A percentile compares a stretch with the other conserved stretches of the same genome.
Evolutionary conservation across 768 basidiomycete species (phyloP).

Genomic region (Leccinum sublutescens): DNA sequence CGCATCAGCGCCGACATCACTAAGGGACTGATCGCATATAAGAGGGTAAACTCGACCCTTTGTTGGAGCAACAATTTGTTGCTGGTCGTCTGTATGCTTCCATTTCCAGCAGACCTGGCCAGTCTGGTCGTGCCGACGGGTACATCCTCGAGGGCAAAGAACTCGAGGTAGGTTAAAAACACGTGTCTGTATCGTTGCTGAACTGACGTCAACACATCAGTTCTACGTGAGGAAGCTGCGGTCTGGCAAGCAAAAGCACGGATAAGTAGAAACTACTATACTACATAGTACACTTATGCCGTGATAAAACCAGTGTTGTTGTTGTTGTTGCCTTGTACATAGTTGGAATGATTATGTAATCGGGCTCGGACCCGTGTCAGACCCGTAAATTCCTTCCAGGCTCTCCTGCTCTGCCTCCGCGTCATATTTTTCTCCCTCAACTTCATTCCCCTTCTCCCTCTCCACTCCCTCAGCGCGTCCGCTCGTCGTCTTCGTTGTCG

Average conservation of each 20-base stretch:
- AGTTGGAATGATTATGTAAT: slow-evolving; percentile 23
- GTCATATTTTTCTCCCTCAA: slow-evolving; percentile 17
- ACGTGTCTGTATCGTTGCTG: neutral
- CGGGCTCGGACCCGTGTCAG: slow-evolving; percentile 25
- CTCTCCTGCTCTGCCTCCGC: slow-evolving; percentile 32
- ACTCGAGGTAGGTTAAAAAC: slow-evolving; percentile 67
- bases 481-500: slow-evolving; percentile 23
- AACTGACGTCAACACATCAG: slow-evolving; percentile 41
- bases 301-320: too few species aligned
- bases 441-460: slow-evolving; percentile 9
- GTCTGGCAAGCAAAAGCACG: slow-evolving; percentile 95
- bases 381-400: slow-evolving; percentile 20
- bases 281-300: too few species aligned
- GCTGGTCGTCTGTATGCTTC: slow-evolving; percentile 94
- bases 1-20: neutral
- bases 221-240: slow-evolving; percentile 95
- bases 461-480: slow-evolving; percentile 15
- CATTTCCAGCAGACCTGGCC: slow-evolving; percentile 94
- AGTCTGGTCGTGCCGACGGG: slow-evolving; percentile 94
- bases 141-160: slow-evolving; percentile 99
- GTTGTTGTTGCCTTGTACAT: too few species aligned
- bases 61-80: slow-evolving; percentile 87
- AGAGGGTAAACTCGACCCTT: slow-evolving; percentile 90
- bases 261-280: slow-evolving; percentile 32
- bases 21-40: slow-evolving; percentile 17